Percentiles rank a stretch among this genome's conserved stretches.
Evolutionary conservation across 225 moss, liverwort and hornwort species (phyloP).

Genomic region (Polytrichum commune): DNA sequence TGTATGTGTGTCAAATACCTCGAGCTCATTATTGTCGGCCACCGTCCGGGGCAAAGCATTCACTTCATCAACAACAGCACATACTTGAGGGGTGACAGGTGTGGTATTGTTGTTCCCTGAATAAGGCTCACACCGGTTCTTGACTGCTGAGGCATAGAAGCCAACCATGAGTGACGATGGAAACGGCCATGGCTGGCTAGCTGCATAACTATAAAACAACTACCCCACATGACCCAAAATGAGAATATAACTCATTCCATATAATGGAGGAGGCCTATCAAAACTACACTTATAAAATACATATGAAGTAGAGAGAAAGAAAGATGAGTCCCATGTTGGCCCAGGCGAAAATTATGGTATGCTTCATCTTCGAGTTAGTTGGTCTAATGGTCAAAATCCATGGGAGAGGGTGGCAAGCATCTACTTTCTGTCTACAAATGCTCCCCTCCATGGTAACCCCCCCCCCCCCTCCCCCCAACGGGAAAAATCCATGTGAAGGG

Average conservation of each 20-base stretch:
- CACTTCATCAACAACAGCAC: constrained; percentile 75
- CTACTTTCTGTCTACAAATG: too few species aligned
- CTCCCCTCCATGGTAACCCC: too few species aligned
- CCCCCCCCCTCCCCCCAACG: too few species aligned
- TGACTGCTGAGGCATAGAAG: constrained; percentile 51
- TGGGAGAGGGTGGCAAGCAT: too few species aligned
- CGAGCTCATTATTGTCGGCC: constrained; percentile 72
- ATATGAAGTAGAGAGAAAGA: too few species aligned
- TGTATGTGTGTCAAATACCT: constrained; percentile 42
- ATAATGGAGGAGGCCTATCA: neutral
- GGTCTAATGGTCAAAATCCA: too few species aligned
- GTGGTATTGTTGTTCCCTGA: constrained; percentile 41
- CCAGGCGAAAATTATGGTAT: too few species aligned
- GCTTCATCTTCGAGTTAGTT: too few species aligned
- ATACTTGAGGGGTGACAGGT: constrained; percentile 34
- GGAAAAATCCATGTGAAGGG: too few species aligned
- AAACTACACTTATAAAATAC: neutral
- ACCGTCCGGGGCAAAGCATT: constrained; percentile 59
- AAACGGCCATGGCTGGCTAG: constrained; percentile 97
- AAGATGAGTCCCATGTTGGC: too few species aligned
- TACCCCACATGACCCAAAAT: constrained; percentile 1
- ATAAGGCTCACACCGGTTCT: constrained; percentile 47
- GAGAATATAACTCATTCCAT: neutral
- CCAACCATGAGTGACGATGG: constrained; percentile 90
- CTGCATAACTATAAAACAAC: constrained; percentile 58